Conservation (phyloP, 108 stramenopile species). For the Cyclotella baltica region DNA sequence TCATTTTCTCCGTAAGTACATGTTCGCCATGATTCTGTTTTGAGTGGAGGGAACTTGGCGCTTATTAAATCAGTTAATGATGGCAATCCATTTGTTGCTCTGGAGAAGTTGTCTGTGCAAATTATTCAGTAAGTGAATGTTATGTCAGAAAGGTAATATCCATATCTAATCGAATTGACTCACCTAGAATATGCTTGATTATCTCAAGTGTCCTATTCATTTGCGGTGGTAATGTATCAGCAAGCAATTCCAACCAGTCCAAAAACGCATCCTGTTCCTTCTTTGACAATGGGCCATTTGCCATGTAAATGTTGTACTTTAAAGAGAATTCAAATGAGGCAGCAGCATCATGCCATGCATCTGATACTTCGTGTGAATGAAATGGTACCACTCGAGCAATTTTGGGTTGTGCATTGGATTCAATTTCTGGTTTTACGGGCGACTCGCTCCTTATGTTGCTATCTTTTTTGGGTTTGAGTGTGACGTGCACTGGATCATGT, state of each 20-base stretch:
- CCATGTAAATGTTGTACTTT: slow-evolving; percentile 68
- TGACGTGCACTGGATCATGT: background rate
- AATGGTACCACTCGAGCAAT: slow-evolving; percentile 40
- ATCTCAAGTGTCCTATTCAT: slow-evolving; percentile 60
- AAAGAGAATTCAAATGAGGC: slow-evolving; percentile 77
- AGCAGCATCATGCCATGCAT: slow-evolving; percentile 74
- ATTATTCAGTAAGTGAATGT: background rate
- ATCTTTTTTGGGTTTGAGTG: background rate
- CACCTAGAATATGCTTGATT: slow-evolving; percentile 46
- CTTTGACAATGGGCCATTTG: slow-evolving; percentile 52
- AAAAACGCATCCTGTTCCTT: slow-evolving; percentile 52
- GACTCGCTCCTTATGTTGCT: background rate
- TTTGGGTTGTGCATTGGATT: slow-evolving; percentile 15
- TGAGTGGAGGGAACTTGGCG: slow-evolving; percentile 6
- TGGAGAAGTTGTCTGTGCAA: slow-evolving; percentile 47
- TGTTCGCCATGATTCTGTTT: slow-evolving; percentile 32
- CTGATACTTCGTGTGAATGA: slow-evolving; percentile 54
- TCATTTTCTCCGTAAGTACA: slow-evolving; percentile 51
- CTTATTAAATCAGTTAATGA: slow-evolving; percentile 49
- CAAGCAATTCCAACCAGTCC: slow-evolving; percentile 64
- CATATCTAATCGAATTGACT: background rate
- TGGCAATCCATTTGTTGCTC: slow-evolving; percentile 47
- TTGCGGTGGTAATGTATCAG: slow-evolving; percentile 60
- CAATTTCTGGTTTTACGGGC: background rate
- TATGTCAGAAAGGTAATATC: background rate